These are phyloP conservation scores for Fusarium xylarioides DNA, from an alignment of 2,329 filamentous ascomycete species.

Conservation along the genomic window DNA sequence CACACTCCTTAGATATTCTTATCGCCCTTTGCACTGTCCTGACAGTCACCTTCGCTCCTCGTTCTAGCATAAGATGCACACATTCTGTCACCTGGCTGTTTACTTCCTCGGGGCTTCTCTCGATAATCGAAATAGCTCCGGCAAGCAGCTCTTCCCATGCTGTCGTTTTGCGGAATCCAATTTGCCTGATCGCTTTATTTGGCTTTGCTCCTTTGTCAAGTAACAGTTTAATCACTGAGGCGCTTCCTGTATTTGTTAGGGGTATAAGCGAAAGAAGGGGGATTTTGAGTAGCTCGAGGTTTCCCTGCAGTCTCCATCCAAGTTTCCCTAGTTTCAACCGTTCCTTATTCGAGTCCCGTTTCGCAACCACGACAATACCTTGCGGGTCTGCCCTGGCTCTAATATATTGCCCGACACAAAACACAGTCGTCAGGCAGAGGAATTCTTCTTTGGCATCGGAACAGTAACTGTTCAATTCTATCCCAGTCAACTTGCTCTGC, in stretches of 20 bases:
- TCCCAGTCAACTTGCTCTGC: neutral
- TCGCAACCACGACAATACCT: neutral
- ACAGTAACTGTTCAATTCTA: neutral
- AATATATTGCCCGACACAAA: neutral
- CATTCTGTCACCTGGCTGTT: neutral
- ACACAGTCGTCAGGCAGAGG: neutral
- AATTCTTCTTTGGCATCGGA: neutral
- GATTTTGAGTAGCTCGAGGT: fast-evolving
- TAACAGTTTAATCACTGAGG: neutral
- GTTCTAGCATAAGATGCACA: neutral
- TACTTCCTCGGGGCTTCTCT: fast-evolving
- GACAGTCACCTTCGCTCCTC: neutral
- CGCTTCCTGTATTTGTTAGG: fast-evolving
- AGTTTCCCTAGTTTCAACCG: fast-evolving
- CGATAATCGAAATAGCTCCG: neutral
- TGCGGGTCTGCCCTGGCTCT: neutral
- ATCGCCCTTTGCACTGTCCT: neutral
- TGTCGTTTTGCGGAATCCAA: neutral
- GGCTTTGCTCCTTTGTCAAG: neutral
- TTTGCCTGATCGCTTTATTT: neutral
- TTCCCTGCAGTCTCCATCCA: neutral
- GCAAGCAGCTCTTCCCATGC: neutral
- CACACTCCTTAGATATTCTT: neutral
- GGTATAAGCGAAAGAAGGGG: neutral
- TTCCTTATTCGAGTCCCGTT: neutral